Evolutionary conservation across 768 basidiomycete genomes (phyloP).

Genomic region (Rhodotorula sphaerocarpa): DNA sequence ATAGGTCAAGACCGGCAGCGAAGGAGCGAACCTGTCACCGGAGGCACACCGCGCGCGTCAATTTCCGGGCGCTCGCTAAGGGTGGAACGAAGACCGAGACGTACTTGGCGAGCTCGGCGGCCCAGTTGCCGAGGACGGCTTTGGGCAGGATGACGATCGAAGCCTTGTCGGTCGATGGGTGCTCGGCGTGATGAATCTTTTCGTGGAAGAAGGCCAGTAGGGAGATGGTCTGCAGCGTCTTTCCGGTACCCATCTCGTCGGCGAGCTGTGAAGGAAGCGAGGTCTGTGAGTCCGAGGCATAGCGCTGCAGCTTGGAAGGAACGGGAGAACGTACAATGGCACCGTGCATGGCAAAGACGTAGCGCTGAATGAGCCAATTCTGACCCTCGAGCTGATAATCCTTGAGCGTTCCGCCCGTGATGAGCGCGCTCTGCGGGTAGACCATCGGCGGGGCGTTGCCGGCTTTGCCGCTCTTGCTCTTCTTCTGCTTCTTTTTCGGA

Average conservation of each 20-base stretch:
- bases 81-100: constrained; percentile 32
- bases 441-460: constrained; percentile 1
- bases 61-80: neutral
- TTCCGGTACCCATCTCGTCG: constrained; percentile 40
- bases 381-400: constrained; percentile 88
- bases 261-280: constrained; percentile 22
- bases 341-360: constrained; percentile 17
- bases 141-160: constrained; percentile 76
- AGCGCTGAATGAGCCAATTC: constrained; percentile 55
- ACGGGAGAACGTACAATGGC: constrained; percentile 7
- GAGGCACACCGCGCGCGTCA: neutral
- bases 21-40: constrained; percentile 8
- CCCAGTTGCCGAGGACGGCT: constrained; percentile 56
- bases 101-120: constrained; percentile 45
- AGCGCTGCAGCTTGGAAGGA: neutral
- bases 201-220: constrained; percentile 85
- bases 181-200: constrained; percentile 50
- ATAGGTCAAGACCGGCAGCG: constrained; percentile 73
- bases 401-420: constrained; percentile 79
- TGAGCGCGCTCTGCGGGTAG: constrained; percentile 56
- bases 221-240: constrained; percentile 92
- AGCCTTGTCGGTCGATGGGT: constrained; percentile 54
- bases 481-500: constrained; percentile 8
- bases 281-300: neutral
- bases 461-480: constrained; percentile 9